Base-by-base conservation (phyloP, 2,329 filamentous ascomycete species). In the Biscogniauxia sp. region DNA sequence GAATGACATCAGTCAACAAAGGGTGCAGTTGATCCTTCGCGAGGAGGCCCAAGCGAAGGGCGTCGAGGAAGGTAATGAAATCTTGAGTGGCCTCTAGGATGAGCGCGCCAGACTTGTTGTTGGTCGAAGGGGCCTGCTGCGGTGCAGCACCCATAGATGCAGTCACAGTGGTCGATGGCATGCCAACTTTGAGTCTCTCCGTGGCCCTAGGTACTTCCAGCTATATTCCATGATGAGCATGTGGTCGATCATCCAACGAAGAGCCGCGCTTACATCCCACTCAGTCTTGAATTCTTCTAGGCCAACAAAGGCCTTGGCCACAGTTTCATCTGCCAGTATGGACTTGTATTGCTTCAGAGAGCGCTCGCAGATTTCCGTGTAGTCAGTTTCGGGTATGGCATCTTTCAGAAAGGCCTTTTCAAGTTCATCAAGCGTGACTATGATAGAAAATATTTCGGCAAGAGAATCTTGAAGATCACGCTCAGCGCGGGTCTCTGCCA, bases 11-110 rank as follows among this genome's bases (percentile, higher is more conserved):
- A 1, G 93, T 94, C 1, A 99, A 83, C 20, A 99, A 81, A 3
- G 95, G 95, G 73, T 99, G 96, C n/a, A 99, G 81, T 64, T 95
- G 93, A 75, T 98, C 94, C 73, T 99, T 99, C 54, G 94, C 94
- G 11, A 96, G 82, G 70, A 98, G 87, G 52, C 94, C 93, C 58
- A 99, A 86, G 73, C 93, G 93, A 69, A 99, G 84, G 17, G 95
- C 96, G 73, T 99, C 95, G 56, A 99, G 85, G 73, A 99, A 94
- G 0, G 95, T 99, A 76, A 99, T 99, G 75, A 99, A 99, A 75
- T 97, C 96, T 76, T 99, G 93, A 0, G 94, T 98, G 1, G 95
- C 95, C 65, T 94, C 89, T 51, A 96, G 80, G 61, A 98, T 96
- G 41, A 97, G 76, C 2, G 86, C 80, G 9, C 86, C 85, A 64